Conservation (phyloP, 2,329 filamentous ascomycete genomes). For the Botrytis fabae region DNA sequence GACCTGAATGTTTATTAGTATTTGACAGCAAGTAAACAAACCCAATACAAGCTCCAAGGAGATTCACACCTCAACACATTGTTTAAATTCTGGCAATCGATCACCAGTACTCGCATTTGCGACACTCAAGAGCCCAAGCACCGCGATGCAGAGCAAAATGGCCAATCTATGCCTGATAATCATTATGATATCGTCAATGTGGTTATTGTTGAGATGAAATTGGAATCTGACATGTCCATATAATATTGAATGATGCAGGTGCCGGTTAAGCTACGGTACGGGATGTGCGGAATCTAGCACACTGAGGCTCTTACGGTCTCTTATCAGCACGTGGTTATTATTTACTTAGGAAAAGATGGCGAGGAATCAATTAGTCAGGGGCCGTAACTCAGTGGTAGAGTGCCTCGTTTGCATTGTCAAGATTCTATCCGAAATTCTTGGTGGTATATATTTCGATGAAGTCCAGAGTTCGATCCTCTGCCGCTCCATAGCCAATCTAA, state of each 20-base stretch:
- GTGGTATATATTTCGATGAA: background rate
- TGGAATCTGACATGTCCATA: constrained; percentile 1
- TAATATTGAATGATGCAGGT: background rate
- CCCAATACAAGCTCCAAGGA: background rate
- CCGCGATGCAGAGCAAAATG: constrained; percentile 27
- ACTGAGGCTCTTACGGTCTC: background rate
- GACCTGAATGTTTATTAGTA: constrained; percentile 53
- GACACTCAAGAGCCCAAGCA: constrained; percentile 42
- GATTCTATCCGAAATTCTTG: too few relatives aligned
- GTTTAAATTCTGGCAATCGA: constrained; percentile 78
- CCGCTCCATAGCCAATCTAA: background rate
- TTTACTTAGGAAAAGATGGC: accelerated
- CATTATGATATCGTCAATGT: constrained; percentile 28
- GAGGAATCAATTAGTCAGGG: background rate
- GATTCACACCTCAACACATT: constrained; percentile 72
- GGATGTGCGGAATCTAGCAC: background rate
- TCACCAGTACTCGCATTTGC: constrained; percentile 77
- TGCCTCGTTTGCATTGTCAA: background rate
- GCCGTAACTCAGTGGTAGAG: background rate
- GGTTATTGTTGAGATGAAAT: background rate
- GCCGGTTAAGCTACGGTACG: background rate
- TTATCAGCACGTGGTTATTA: background rate
- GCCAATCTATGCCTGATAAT: constrained; percentile 31
- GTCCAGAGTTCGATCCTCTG: background rate
- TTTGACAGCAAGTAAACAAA: constrained; percentile 20